These are phyloP conservation scores for Plasmodium vinckei DNA, from an alignment of 169 alveolate genomes.

Conservation along the genomic window DNA sequence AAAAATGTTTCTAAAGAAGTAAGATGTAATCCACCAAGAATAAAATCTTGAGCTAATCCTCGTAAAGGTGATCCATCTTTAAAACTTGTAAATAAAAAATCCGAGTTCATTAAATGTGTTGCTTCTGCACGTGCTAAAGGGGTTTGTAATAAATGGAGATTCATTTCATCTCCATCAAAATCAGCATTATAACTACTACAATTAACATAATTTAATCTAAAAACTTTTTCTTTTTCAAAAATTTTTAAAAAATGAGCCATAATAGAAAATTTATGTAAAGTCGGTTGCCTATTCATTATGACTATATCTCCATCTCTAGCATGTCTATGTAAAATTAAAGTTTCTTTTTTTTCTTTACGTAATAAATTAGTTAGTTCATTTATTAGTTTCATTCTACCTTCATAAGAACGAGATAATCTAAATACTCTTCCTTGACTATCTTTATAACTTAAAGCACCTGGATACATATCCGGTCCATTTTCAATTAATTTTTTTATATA, in stretches of 20 bases:
- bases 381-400: constrained; percentile 90
- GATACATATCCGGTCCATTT: constrained; percentile 96
- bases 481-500: constrained; percentile 90
- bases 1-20: constrained; percentile 96
- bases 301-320: constrained; percentile 97
- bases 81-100: constrained; percentile 96
- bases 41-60: constrained; percentile 97
- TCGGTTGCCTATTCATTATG: constrained; percentile 97
- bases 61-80: constrained; percentile 98
- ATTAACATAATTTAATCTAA: constrained; percentile 98
- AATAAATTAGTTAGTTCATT: constrained; percentile 67
- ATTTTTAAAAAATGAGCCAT: constrained; percentile 95
- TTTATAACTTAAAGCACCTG: constrained; percentile 96
- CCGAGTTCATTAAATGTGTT: constrained; percentile 94
- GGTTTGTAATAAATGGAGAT: constrained; percentile 96
- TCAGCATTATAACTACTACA: constrained; percentile 99
- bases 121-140: constrained; percentile 97
- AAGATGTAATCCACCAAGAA: constrained; percentile 94
- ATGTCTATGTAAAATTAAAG: constrained; percentile 94
- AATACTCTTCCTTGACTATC: constrained; percentile 83
- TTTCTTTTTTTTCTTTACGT: constrained; percentile 75
- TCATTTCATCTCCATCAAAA: constrained; percentile 99
- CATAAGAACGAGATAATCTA: constrained; percentile 79
- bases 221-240: constrained; percentile 94
- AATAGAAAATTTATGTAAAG: constrained; percentile 97